Base-by-base conservation (phyloP, 257 asterid species). In the Solanum etuberosum region DNA sequence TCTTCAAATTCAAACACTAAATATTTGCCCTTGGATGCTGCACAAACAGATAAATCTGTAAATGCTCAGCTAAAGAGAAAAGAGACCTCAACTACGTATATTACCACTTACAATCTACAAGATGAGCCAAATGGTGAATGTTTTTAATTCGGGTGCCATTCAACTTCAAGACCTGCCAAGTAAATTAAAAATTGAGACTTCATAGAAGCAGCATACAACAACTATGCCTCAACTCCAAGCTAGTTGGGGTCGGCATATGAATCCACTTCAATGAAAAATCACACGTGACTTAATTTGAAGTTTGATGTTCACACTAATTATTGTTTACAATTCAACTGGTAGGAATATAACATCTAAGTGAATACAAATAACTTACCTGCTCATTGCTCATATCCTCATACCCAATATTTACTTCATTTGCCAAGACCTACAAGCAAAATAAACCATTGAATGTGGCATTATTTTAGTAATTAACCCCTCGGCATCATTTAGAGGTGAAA, bases 361-460 rank as follows among this genome's bases (percentile, higher is more conserved):
- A 71, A 70, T 11, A 83, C 2, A 31, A 74, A 37, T 87, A 13
- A 87, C 94, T 92, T 92, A 92, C 98, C 99, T 97, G 98, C 87
- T 94, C 98, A 61, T 95, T 95, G 93, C 96, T 92, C 95, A 97
- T 95, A 85, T 95, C 97, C 91, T 97, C 99, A 65, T 97, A 95
- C 63, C 99, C 98, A 29, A 97, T 94, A 92, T 97, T 97, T 67
- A 89, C 99, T 90, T 97, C 99, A 86, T 95, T 94, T 85, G 99
- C 98, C 76, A 97, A 90, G 85, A 97, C 99, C 99, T 96, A 93
- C 63, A 81, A 65, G 80, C 20, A 70, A 61, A 29, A 80, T 77
- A 63, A 80, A 88, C 67, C 61, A 86, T 29, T 32, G 73, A 78
- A 54, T 61, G 37, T 59, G 42, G 48, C 59, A 70, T 34, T 16